Conservation (phyloP, 2,329 filamentous ascomycete species). For the Penicillium frequentans region DNA sequence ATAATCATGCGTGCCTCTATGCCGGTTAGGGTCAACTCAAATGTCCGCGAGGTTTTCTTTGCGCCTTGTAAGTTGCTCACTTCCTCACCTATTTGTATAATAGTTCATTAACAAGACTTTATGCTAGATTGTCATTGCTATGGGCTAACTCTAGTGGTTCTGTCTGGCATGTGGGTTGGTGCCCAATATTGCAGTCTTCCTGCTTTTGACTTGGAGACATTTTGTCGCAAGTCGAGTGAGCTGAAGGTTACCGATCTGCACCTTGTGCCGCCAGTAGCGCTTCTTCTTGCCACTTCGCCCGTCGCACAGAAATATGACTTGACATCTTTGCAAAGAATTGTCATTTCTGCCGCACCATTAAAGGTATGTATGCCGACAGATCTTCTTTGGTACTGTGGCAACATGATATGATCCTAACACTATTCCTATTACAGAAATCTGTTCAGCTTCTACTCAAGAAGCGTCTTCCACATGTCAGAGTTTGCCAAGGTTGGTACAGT, state of each 20-base stretch:
- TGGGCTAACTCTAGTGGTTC: conserved; percentile 13
- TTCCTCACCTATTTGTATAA: neutral
- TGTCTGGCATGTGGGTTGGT: conserved; percentile 22
- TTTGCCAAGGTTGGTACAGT: conserved; percentile 16
- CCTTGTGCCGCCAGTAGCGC: conserved; percentile 20
- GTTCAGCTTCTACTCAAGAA: conserved; percentile 18
- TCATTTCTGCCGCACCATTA: conserved; percentile 20
- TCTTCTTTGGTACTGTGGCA: neutral
- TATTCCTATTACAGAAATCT: conserved; percentile 6
- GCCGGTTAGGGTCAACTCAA: conserved; percentile 14
- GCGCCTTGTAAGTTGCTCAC: conserved; percentile 13
- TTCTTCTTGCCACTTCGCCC: conserved; percentile 10
- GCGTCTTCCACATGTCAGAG: conserved; percentile 13
- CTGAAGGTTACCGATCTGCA: conserved; percentile 20
- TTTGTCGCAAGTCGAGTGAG: conserved; percentile 17
- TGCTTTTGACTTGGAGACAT: conserved; percentile 17
- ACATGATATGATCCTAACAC: neutral
- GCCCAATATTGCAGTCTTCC: conserved; percentile 12
- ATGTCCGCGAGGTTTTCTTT: conserved; percentile 21
- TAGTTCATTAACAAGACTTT: neutral
- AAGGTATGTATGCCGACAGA: conserved; percentile 9
- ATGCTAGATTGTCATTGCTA: conserved; percentile 21
- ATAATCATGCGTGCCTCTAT: conserved; percentile 17
- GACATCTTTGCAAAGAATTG: conserved; percentile 15
- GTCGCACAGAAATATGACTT: conserved; percentile 15